Base-by-base conservation (phyloP, 2,329 filamentous ascomycete genomes). In the Scorias spongiosa region DNA sequence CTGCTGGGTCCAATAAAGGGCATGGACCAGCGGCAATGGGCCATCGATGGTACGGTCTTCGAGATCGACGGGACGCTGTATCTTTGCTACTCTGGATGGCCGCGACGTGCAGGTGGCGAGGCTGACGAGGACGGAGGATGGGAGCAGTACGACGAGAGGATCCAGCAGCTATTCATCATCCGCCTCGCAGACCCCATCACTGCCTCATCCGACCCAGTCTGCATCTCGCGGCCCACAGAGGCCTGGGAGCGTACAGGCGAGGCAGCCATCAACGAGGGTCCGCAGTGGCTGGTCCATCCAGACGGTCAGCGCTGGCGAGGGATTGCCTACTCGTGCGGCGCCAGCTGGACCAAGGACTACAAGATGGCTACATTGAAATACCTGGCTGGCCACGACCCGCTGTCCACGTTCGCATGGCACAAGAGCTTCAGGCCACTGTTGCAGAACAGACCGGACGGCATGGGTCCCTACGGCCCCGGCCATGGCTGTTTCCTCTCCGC, bases 71-170 rank as follows among this genome's bases (percentile, higher is more conserved):
- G 55, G 6, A 48, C 49, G 20, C 53, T 66, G 44, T 66, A 63
- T 49, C 67, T 68, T 44, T 60, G 64, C 11, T 70, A 69, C 48
- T 68, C 65, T 0, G 67, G 66, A 42, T 69, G 67, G 67, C 66
- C 67, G 2, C 51, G 61, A 2, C 57, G 58, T 14, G 32, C 32
- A 12, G 20, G 20, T 26, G 20, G 20, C 20, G 20, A 26, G 20
- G 57, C 58, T 2, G 46, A 49, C 2, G 46, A 56, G 29, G 44
- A 46, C 9, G 42, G 46, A 5, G 40, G 41, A 1, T 49, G 42
- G 41, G 48, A 53, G 8, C 49, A 52, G n/a, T 44, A 40, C 17
- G 38, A 47, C 5, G 66, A 69, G 45, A 53, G 55, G 10, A 57
- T 57, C 1, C 67, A 70, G 44, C 62, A 68, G 48, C 54, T 70